Evolutionary conservation across 495 filamentous ascomycete genomes (phyloP).

Genomic region (Tricharina praecox): DNA sequence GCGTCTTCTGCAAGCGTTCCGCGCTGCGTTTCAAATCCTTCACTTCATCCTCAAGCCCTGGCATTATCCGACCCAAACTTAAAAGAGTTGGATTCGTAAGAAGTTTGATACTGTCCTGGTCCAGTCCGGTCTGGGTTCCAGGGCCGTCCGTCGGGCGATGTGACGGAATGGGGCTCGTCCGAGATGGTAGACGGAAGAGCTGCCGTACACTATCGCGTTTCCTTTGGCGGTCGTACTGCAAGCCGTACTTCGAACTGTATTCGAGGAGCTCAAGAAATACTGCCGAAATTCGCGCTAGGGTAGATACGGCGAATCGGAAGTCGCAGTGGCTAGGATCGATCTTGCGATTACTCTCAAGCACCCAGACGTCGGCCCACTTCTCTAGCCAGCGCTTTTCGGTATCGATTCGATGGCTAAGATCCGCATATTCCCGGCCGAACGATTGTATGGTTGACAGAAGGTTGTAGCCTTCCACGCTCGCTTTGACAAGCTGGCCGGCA

Average conservation of each 20-base stretch:
- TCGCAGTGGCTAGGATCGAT: conserved; percentile 10
- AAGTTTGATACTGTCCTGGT: not conserved
- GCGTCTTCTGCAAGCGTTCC: conserved; percentile 4
- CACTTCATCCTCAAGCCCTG: conserved; percentile 7
- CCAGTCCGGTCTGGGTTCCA: not conserved
- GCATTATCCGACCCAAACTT: not conserved
- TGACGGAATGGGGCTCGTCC: not conserved
- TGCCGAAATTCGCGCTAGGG: conserved; percentile 9
- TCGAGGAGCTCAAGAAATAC: conserved; percentile 7
- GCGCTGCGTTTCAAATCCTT: not conserved
- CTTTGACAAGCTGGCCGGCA: conserved; percentile 5
- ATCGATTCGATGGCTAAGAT: conserved; percentile 8
- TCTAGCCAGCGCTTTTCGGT: conserved; percentile 11
- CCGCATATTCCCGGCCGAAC: conserved; percentile 9
- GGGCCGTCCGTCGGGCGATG: not conserved
- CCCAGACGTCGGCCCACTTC: conserved; percentile 12
- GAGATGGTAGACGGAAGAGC: not conserved
- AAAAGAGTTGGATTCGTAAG: conserved; percentile 6
- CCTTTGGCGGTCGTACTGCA: not conserved
- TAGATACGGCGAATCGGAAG: conserved; percentile 10
- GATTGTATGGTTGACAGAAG: conserved; percentile 9
- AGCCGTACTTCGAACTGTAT: conserved; percentile 8
- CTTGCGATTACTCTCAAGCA: conserved; percentile 7
- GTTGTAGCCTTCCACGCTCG: conserved; percentile 8
- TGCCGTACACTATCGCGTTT: not conserved